Evolutionary conservation across 2,329 filamentous ascomycete genomes (phyloP).

Genomic region (Colletotrichum australisinense): DNA sequence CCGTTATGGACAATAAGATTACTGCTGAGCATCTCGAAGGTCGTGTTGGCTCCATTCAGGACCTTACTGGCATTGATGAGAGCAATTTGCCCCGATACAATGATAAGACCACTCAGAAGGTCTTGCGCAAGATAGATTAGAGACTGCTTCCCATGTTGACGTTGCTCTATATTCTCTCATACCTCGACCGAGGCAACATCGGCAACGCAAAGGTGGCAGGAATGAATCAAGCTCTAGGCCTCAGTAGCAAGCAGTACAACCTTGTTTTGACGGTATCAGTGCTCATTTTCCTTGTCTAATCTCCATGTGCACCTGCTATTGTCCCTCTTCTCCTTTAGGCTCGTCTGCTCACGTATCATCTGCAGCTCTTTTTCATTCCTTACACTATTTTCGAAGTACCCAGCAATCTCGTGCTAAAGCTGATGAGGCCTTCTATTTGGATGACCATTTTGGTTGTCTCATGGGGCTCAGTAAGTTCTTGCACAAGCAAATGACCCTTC

Average conservation of each 20-base stretch:
- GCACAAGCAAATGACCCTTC: no score
- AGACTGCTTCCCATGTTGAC: constrained; percentile 37
- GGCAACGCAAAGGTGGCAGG: constrained; percentile 26
- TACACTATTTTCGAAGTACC: constrained; percentile 67
- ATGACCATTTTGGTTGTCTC: constrained; percentile 72
- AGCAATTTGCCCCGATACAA: no score
- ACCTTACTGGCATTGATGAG: no score
- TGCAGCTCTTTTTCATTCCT: no score
- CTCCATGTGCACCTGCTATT: no score
- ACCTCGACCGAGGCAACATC: constrained; percentile 36
- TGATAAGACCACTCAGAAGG: no score
- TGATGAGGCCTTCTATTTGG: constrained; percentile 70
- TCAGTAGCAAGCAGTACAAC: constrained; percentile 24
- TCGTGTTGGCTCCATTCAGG: no score
- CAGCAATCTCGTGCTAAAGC: constrained; percentile 74
- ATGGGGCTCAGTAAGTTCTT: constrained; percentile 39
- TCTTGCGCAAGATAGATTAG: constrained; percentile 35
- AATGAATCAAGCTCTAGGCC: constrained; percentile 14
- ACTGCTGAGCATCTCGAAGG: no score
- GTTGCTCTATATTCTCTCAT: constrained; percentile 35
- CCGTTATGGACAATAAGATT: no score
- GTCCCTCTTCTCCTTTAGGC: no score
- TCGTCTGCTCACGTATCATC: no score
- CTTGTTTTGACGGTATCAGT: constrained; percentile 19
- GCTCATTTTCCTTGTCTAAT: no score